Evolutionary conservation across 495 filamentous ascomycete genomes (phyloP).

Genomic region (Aspergillus saccharolyticus): DNA sequence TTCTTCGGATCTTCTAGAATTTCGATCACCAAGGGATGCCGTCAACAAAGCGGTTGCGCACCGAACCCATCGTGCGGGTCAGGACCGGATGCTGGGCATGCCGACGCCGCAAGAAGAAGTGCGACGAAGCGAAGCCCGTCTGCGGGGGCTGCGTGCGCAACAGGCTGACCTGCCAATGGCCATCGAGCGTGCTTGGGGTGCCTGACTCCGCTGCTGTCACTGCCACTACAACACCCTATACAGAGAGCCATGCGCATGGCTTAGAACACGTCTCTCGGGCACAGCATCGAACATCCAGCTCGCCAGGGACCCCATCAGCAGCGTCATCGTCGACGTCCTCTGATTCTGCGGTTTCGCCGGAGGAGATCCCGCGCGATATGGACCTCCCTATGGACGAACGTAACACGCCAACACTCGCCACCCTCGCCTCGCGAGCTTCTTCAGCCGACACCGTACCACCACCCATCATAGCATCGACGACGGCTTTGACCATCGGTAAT

Average conservation of each 20-base stretch:
- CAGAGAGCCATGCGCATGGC: background rate
- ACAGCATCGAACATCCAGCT: slow-evolving; percentile 1
- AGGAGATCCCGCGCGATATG: background rate
- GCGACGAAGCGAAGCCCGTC: slow-evolving; percentile 73
- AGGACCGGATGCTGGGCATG: slow-evolving; percentile 79
- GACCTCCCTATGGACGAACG: slow-evolving; percentile 4
- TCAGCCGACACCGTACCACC: background rate
- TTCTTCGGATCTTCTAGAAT: background rate
- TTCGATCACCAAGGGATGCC: slow-evolving; percentile 18
- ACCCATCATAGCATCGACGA: background rate
- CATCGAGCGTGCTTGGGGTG: slow-evolving; percentile 18
- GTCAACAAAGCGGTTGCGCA: slow-evolving; percentile 24
- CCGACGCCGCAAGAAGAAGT: slow-evolving; percentile 89
- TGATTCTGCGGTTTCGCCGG: slow-evolving; percentile 1
- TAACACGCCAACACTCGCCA: background rate
- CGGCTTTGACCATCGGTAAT: slow-evolving; percentile 14
- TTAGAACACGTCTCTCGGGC: background rate
- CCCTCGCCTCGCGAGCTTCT: background rate
- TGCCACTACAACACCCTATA: background rate
- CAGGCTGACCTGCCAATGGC: slow-evolving; percentile 32
- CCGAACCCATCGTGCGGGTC: slow-evolving; percentile 32
- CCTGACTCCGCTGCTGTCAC: slow-evolving; percentile 5
- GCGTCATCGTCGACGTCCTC: background rate
- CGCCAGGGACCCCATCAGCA: background rate
- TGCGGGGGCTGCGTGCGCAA: slow-evolving; percentile 53